Percentiles rank a stretch among this genome's conserved stretches.
phyloP scores from a whole-genome alignment of 148 eudicot species.

The Cornus kousa region DNA sequence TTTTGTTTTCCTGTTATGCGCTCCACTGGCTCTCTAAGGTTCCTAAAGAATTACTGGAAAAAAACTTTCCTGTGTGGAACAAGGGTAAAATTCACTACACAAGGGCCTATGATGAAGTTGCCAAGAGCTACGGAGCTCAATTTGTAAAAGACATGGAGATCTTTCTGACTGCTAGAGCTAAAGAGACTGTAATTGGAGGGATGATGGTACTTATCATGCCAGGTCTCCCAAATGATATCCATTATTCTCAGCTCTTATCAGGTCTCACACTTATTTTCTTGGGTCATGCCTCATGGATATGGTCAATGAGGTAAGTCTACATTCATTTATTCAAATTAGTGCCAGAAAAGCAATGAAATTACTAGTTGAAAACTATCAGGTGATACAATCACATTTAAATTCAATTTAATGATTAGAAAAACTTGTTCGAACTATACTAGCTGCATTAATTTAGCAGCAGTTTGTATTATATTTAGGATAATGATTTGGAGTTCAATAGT shows the following conservation, averaged over 20 bases:
- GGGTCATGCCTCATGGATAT: constrained; percentile 4
- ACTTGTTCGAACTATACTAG: too few species aligned
- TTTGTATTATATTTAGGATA: too few species aligned
- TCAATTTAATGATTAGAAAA: too few species aligned
- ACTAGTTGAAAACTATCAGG: too few species aligned
- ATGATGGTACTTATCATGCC: constrained; percentile 2
- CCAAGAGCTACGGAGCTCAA: constrained; percentile 3
- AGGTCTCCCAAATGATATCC: background rate
- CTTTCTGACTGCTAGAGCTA: constrained; percentile 3
- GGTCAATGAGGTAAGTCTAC: constrained; percentile 14
- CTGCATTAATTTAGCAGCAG: too few species aligned
- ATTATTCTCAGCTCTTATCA: constrained; percentile 4
- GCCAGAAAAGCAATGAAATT: too few species aligned
- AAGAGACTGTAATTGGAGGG: constrained; percentile 11
- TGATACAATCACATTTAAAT: too few species aligned
- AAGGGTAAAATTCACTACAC: constrained; percentile 10
- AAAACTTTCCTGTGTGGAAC: constrained; percentile 2
- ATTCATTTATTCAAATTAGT: too few species aligned
- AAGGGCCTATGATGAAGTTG: background rate
- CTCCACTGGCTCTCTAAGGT: constrained; percentile 18
- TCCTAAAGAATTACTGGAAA: constrained; percentile 9
- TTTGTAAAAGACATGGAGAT: constrained; percentile 8
- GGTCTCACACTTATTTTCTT: background rate
- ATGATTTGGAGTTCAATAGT: too few species aligned
- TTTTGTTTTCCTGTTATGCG: constrained; percentile 7